Base-by-base conservation (phyloP, 108 stramenopile species). In the Chaetoceros tenuissimus region DNA sequence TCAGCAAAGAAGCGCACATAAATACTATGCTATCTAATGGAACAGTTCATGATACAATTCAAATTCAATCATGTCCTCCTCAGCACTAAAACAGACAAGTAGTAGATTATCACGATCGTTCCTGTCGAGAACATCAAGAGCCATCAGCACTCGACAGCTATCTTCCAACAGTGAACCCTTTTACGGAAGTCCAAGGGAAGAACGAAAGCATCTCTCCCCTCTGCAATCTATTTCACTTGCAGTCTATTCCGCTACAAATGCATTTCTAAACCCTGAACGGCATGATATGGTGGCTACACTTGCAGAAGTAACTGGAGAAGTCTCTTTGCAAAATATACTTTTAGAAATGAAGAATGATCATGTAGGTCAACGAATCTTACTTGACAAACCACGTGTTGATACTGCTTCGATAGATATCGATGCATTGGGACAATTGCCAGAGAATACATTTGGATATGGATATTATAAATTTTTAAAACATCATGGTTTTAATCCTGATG, bases 201-300 rank as follows among this genome's bases (percentile, higher is more conserved):
- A 7, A 20, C 19, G 18, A 13, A 52, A 20, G 23, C 31, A 56
- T 5, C 65, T 74, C 24, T 50, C 63, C 18, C 65, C 70, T 1
- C 34, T 71, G 13, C 64, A 78, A 59, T 69, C 80, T 24, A 20
- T 87, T 1, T 61, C 76, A 13, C 55, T 88, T 19, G 73, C 92
- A 2, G 50, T 85, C n/a, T 78, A 85, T 47, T 73, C 88, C 48
- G 92, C 94, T 21, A 47, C 78, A n/a, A 77, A 81, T 0, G 95
- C 95, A 17, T 56, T 96, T 43, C 27, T 52, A 3, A 87, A 96
- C 53, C 96, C 97, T 0, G 85, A 82, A 19, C 80, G 94, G 3
- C 94, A 78, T 50, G 97, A 96, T 68, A 84, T 92, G 57, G 94
- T 98, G 23, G 96, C 95, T 0, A 79, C 83, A 20, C 75, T 98